These are phyloP conservation scores for Penicillium sp. DNA, from an alignment of 2,329 filamentous ascomycete species.

Conservation along the genomic window DNA sequence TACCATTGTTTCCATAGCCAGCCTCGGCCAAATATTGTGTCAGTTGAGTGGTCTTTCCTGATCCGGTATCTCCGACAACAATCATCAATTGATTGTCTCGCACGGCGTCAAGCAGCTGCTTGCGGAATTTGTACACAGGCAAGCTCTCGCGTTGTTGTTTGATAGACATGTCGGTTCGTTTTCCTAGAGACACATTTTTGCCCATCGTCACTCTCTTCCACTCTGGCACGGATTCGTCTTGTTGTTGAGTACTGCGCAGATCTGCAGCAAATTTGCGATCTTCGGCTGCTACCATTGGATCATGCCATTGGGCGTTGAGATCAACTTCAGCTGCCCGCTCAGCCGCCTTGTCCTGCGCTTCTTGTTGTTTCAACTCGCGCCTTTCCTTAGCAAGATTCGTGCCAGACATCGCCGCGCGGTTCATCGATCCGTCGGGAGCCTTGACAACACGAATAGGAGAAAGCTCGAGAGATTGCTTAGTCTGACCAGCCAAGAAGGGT, in stretches of 20 bases:
- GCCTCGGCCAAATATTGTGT: slow-evolving; percentile 94
- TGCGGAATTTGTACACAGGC: slow-evolving; percentile 86
- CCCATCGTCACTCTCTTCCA: slow-evolving; percentile 86
- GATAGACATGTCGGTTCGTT: slow-evolving; percentile 87
- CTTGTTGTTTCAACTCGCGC: slow-evolving; percentile 84
- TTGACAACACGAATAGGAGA: slow-evolving; percentile 97
- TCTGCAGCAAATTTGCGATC: slow-evolving; percentile 89
- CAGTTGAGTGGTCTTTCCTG: slow-evolving; percentile 94
- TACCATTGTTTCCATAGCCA: slow-evolving; percentile 82
- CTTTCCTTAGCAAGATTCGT: slow-evolving; percentile 87
- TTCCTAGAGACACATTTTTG: slow-evolving; percentile 80
- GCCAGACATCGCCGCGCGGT: slow-evolving; percentile 92
- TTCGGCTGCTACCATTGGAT: slow-evolving; percentile 88
- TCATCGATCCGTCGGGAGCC: slow-evolving; percentile 96
- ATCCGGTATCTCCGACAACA: slow-evolving; percentile 95
- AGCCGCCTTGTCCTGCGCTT: slow-evolving; percentile 76
- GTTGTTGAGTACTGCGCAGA: slow-evolving; percentile 68
- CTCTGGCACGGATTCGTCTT: slow-evolving; percentile 75
- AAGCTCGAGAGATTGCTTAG: slow-evolving; percentile 91
- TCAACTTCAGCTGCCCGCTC: slow-evolving; percentile 79
- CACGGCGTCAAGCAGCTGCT: slow-evolving; percentile 85
- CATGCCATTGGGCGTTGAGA: slow-evolving; percentile 89
- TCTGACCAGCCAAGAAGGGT: slow-evolving; percentile 93
- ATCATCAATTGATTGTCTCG: slow-evolving; percentile 88
- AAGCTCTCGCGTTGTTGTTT: slow-evolving; percentile 91